Conservation (phyloP, 1,284 basidiomycete species). For the Ganoderma leucocontextum region DNA sequence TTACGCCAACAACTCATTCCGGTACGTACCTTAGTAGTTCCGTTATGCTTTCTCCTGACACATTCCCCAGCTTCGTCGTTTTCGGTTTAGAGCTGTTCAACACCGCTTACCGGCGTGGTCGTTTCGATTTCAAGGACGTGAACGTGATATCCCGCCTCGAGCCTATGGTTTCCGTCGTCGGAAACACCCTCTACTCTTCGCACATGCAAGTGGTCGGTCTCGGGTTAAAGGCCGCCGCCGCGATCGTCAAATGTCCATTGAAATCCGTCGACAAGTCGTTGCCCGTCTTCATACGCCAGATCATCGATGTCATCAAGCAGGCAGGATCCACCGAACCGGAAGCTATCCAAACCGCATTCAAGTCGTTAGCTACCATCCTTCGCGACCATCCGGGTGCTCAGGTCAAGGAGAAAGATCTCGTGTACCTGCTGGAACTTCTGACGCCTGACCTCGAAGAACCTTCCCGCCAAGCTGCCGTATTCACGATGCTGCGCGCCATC, state of each 20-base stretch:
- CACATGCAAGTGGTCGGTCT: constrained; percentile 83
- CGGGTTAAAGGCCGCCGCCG: constrained; percentile 84
- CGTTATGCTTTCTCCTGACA: constrained; percentile 9
- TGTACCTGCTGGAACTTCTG: constrained; percentile 87
- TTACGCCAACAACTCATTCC: constrained; percentile 86
- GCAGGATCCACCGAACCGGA: constrained; percentile 92
- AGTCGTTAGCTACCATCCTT: constrained; percentile 86
- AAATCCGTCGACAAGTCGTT: constrained; percentile 81
- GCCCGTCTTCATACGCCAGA: constrained; percentile 88
- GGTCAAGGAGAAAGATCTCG: constrained; percentile 90
- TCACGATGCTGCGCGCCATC: constrained; percentile 92
- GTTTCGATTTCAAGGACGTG: constrained; percentile 85
- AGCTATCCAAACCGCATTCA: constrained; percentile 88
- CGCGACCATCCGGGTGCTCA: constrained; percentile 85
- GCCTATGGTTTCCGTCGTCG: constrained; percentile 87
- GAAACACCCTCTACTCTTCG: constrained; percentile 92
- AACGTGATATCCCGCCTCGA: constrained; percentile 83
- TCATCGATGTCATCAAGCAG: constrained; percentile 85
- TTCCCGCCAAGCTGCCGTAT: constrained; percentile 86
- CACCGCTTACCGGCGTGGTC: constrained; percentile 86
- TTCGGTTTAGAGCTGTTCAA: constrained; percentile 95
- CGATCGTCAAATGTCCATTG: constrained; percentile 87
- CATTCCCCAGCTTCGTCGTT: constrained; percentile 77
- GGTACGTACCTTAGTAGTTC: constrained; percentile 49
- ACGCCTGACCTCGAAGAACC: constrained; percentile 95